A percentile compares a stretch with the other conserved stretches of the same genome.
phyloP scores from a whole-genome alignment of 1,284 basidiomycete species.

The Ustilago tritici region DNA sequence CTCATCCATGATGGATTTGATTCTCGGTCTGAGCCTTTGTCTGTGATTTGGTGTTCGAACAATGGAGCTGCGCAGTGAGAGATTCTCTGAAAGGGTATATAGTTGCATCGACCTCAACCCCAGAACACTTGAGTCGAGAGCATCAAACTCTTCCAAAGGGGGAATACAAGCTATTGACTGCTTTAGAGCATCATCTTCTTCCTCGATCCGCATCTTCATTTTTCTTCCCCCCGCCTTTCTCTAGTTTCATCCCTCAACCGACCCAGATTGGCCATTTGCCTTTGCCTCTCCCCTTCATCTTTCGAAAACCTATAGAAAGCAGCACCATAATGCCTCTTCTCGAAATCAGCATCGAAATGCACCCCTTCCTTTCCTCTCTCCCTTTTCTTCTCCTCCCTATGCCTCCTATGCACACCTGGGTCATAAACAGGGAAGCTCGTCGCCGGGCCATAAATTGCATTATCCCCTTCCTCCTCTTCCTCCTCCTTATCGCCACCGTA shows the following conservation, averaged over 20 bases:
- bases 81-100: too few relatives aligned
- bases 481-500: conserved; percentile 59
- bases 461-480: conserved; percentile 11
- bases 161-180: too few relatives aligned
- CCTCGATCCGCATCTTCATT: background rate
- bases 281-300: conserved; percentile 80
- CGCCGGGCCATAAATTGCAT: conserved; percentile 54
- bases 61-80: too few relatives aligned
- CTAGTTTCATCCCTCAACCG: conserved; percentile 79
- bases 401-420: conserved; percentile 69
- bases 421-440: conserved; percentile 84
- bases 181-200: background rate
- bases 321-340: conserved; percentile 87
- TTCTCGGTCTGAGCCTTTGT: background rate
- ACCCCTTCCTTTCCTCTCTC: background rate
- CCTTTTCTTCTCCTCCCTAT: background rate
- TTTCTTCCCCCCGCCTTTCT: conserved; percentile 71
- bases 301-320: conserved; percentile 88
- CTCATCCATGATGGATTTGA: background rate
- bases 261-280: conserved; percentile 83
- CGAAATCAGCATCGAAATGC: conserved; percentile 84
- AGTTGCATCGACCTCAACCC: too few relatives aligned
- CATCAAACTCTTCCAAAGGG: too few relatives aligned
- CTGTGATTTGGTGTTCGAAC: background rate
- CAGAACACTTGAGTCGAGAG: too few relatives aligned